Evolutionary conservation across 768 basidiomycete genomes (phyloP).

Genomic region (Ephemerocybe angulata): DNA sequence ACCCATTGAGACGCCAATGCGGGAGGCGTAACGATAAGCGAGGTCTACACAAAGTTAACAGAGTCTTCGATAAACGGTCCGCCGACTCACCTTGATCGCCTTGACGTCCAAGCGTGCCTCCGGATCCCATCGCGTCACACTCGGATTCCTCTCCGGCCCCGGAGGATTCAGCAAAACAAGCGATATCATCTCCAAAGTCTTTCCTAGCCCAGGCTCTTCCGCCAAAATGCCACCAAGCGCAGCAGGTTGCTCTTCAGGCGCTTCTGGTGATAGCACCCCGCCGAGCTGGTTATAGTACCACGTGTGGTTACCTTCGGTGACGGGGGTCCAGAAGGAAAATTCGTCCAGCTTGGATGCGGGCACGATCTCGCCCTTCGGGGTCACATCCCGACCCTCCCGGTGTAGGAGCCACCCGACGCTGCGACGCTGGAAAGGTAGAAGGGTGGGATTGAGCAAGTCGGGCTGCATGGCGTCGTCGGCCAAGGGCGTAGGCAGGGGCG

Average conservation of each 20-base stretch:
- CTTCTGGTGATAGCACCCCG: constrained; percentile 36
- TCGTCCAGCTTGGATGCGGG: constrained; percentile 27
- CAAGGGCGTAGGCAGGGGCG: constrained; percentile 36
- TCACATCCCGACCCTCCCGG: constrained; percentile 59
- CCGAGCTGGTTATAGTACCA: constrained; percentile 67
- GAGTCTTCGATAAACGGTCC: too few relatives aligned
- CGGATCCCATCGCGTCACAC: constrained; percentile 52
- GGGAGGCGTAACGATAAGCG: constrained; percentile 83
- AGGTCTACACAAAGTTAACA: constrained; percentile 48
- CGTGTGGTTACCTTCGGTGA: constrained; percentile 39
- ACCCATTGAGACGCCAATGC: constrained; percentile 80
- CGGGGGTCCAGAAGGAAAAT: constrained; percentile 48
- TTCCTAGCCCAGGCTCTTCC: constrained; percentile 88
- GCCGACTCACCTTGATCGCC: constrained; percentile 64
- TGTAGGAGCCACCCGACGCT: constrained; percentile 75
- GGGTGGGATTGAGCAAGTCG: constrained; percentile 50
- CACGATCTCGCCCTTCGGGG: constrained; percentile 44
- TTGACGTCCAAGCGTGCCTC: constrained; percentile 57
- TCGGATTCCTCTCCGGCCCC: constrained; percentile 45
- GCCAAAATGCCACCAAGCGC: constrained; percentile 77
- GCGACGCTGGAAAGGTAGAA: constrained; percentile 84
- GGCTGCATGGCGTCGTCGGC: constrained; percentile 60
- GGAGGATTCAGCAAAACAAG: constrained; percentile 77
- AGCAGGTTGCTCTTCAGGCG: constrained; percentile 25
- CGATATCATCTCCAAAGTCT: constrained; percentile 84